Base-by-base conservation (phyloP, 2,329 filamentous ascomycete species). In the Penicillium frequentans region DNA sequence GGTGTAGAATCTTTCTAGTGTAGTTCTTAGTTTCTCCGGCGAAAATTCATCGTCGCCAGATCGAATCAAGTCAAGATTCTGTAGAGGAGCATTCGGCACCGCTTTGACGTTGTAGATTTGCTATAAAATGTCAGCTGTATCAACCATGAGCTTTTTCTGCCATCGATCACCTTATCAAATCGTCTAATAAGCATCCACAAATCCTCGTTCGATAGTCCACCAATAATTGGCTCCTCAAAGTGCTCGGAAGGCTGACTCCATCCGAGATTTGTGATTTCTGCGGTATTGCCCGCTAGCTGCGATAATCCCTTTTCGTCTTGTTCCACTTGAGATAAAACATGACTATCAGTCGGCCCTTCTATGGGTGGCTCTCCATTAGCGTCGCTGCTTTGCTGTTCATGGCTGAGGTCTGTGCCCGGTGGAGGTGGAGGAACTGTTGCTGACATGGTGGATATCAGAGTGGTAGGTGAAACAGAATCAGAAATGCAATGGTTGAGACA, bases 41-140 rank as follows among this genome's bases (percentile, higher is more conserved):
- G 89, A 90, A 71, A 95, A 95, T 56, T 93, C 89, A 63, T 95
- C 90, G 53, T 93, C 87, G 39, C 92, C 88, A 5, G 90, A 87
- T 55, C 91, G 88, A 64, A 92, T 91, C 57, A 96, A 81, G 71
- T 96, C 91, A 37, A 96, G 77, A 14, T 86, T 85, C 6, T 88
- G 89, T 1, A 89, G 82, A 1, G 84, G 81, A 8, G 84, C 74
- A 48, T 81, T 72, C 0, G 82, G 76, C 9, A 87, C 84, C 27
- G 88, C 85, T 70, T 90, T 91, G 64, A 95, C 89, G 74, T 86
- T 82, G 70, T 86, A 86, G 71, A 86, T 83, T 84, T 86, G 84
- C 84, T 82, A 50, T 26, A 39, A 44, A 14, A 37, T 5, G 51
- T 75, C 60, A 78, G 68, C 26, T 27, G 27, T 10, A 33, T 27